Conservation (phyloP, 495 filamentous ascomycete species). For the Penicillium odoratum region DNA sequence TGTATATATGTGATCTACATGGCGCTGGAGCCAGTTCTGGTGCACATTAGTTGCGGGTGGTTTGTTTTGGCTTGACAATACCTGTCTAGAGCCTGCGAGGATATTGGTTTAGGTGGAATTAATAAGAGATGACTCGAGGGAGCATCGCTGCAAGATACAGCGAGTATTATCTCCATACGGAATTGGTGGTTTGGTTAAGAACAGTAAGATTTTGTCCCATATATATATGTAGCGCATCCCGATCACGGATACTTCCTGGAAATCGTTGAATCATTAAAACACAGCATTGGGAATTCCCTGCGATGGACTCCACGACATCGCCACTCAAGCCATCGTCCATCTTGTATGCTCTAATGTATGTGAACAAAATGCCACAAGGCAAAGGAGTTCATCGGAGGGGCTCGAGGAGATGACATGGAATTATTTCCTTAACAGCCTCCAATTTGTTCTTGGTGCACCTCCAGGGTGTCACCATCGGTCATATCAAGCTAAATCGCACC, state of each 20-base stretch:
- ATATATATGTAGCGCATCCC: slow-evolving; percentile 9
- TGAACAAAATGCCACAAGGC: neutral
- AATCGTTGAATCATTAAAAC: slow-evolving; percentile 27
- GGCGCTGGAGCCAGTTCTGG: slow-evolving; percentile 6
- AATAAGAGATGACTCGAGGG: neutral
- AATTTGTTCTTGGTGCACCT: slow-evolving; percentile 98
- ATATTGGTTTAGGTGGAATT: neutral
- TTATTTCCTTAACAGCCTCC: slow-evolving; percentile 55
- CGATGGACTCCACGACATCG: neutral
- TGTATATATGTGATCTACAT: slow-evolving; percentile 16
- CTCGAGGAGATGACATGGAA: slow-evolving; percentile 1
- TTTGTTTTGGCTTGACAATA: neutral
- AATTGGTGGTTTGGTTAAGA: neutral
- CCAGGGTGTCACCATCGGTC: slow-evolving; percentile 93
- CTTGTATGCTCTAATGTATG: neutral
- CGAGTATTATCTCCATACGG: neutral
- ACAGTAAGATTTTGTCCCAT: neutral
- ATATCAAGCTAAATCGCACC: slow-evolving; percentile 74
- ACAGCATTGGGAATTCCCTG: slow-evolving; percentile 5
- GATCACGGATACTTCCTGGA: slow-evolving; percentile 4
- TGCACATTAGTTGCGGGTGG: neutral
- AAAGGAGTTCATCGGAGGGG: neutral
- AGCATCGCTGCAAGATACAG: slow-evolving; percentile 1
- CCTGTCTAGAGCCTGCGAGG: neutral
- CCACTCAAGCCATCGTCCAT: neutral